A percentile compares a stretch with the other conserved stretches of the same genome.
These are phyloP conservation scores for Lasiodiplodia sp. DNA, from an alignment of 2,329 filamentous ascomycete species.

Conservation along the genomic window DNA sequence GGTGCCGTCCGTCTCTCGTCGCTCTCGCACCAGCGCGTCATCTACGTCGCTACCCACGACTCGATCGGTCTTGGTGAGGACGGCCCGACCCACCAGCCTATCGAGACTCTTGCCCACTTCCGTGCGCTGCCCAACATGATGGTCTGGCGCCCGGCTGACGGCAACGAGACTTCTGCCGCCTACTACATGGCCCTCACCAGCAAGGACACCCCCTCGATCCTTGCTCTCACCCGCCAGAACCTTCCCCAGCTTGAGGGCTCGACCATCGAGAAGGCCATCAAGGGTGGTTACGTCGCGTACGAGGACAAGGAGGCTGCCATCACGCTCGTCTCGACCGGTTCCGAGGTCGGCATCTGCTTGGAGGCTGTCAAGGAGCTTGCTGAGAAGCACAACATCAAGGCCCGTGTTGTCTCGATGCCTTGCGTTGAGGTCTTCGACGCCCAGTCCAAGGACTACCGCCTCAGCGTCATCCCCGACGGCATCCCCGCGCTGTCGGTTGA, in stretches of 20 bases:
- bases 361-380: slow-evolving; percentile 91
- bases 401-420: slow-evolving; percentile 92
- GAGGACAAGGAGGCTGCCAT: slow-evolving; percentile 85
- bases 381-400: slow-evolving; percentile 85
- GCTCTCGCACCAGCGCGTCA: slow-evolving; percentile 86
- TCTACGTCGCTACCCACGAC: slow-evolving; percentile 98
- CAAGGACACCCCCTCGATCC: slow-evolving; percentile 87
- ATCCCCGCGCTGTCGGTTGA: slow-evolving; percentile 94
- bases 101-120: slow-evolving; percentile 98
- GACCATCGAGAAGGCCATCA: slow-evolving; percentile 84
- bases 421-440: slow-evolving; percentile 97
- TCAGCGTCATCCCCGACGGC: slow-evolving; percentile 90
- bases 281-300: slow-evolving; percentile 92
- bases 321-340: slow-evolving; percentile 93
- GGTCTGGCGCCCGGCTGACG: slow-evolving; percentile 98
- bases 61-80: slow-evolving; percentile 99
- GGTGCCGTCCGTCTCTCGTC: slow-evolving; percentile 94
- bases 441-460: slow-evolving; percentile 92
- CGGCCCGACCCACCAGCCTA: slow-evolving; percentile 97
- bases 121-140: slow-evolving; percentile 98
- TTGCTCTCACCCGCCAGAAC: slow-evolving; percentile 97
- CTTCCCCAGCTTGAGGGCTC: slow-evolving; percentile 96
- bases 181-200: slow-evolving; percentile 95
- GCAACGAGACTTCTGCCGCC: slow-evolving; percentile 96
- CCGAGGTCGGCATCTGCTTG: slow-evolving; percentile 91